Evolutionary conservation across 768 basidiomycete species (phyloP).

Genomic region (Kwoniella sp.): DNA sequence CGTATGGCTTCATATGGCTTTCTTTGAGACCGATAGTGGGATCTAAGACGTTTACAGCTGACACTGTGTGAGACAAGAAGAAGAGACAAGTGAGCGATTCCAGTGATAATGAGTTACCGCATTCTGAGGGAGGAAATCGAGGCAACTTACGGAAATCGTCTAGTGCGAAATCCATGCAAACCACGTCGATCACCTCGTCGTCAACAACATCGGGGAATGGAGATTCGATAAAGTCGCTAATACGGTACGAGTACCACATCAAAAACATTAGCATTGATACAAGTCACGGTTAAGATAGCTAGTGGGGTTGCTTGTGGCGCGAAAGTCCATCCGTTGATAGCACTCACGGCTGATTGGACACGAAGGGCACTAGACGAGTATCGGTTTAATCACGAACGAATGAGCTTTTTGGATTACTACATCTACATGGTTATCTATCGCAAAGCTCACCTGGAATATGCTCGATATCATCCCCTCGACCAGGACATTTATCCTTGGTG

Average conservation of each 20-base stretch:
- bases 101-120: no score
- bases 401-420: no score
- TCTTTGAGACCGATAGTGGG: conserved; percentile 28
- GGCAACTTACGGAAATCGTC: conserved; percentile 51
- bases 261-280: neutral
- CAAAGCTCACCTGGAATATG: conserved; percentile 49
- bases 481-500: conserved; percentile 43
- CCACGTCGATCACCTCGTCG: conserved; percentile 46
- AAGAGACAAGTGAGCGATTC: neutral
- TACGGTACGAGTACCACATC: no score
- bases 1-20: conserved; percentile 40
- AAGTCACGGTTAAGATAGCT: neutral
- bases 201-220: conserved; percentile 40
- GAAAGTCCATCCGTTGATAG: no score
- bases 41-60: conserved; percentile 49
- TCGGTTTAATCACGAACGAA: conserved; percentile 2
- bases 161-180: conserved; percentile 51
- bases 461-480: conserved; percentile 51
- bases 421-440: no score
- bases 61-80: conserved; percentile 27
- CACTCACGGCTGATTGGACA: conserved; percentile 37
- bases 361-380: conserved; percentile 30
- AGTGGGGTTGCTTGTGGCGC: no score
- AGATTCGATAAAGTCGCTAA: conserved; percentile 49
- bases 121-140: neutral